Evolutionary conservation across 176 grass and related monocot genomes (phyloP).

Genomic region (barley (Hordeum vulgare)): DNA sequence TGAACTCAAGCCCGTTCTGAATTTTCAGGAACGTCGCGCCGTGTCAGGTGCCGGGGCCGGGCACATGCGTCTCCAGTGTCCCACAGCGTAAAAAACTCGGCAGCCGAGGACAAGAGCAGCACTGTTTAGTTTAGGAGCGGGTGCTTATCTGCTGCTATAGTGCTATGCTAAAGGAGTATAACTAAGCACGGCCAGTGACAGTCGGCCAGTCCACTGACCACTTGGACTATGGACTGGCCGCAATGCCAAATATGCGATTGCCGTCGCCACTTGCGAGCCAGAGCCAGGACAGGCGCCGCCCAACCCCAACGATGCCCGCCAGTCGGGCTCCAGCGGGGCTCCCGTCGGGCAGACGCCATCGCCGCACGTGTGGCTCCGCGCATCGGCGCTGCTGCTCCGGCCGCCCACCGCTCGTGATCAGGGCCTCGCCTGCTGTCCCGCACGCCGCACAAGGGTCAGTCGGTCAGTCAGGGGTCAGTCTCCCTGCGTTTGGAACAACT

Average conservation of each 20-base stretch:
- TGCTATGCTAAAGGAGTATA: background rate
- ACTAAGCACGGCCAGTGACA: slow-evolving; percentile 3
- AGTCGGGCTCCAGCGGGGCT: slow-evolving; percentile 11
- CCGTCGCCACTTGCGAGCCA: background rate
- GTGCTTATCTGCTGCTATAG: too few relatives aligned
- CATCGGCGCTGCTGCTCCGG: slow-evolving; percentile 3
- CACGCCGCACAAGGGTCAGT: slow-evolving; percentile 14
- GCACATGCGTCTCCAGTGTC: too few relatives aligned
- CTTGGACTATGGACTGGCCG: too few relatives aligned
- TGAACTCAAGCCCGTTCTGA: too few relatives aligned
- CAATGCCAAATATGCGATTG: background rate
- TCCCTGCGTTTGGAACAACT: slow-evolving; percentile 22
- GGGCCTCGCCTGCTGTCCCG: slow-evolving; percentile 10
- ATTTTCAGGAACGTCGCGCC: too few relatives aligned
- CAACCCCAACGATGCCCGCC: slow-evolving; percentile 7
- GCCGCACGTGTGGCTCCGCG: slow-evolving; percentile 9
- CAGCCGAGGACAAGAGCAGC: too few relatives aligned
- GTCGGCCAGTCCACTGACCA: slow-evolving; percentile 18
- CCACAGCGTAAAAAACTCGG: too few relatives aligned
- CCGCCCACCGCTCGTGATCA: slow-evolving; percentile 35
- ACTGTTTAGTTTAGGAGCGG: too few relatives aligned
- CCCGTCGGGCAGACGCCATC: background rate
- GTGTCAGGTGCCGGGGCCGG: too few relatives aligned
- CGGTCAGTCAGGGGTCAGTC: background rate
- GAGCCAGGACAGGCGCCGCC: background rate